Percentiles rank a stretch among this genome's conserved stretches.
Conservation (phyloP, 192 early-diverging fungal genomes). For the Umbelopsis vinacea region DNA sequence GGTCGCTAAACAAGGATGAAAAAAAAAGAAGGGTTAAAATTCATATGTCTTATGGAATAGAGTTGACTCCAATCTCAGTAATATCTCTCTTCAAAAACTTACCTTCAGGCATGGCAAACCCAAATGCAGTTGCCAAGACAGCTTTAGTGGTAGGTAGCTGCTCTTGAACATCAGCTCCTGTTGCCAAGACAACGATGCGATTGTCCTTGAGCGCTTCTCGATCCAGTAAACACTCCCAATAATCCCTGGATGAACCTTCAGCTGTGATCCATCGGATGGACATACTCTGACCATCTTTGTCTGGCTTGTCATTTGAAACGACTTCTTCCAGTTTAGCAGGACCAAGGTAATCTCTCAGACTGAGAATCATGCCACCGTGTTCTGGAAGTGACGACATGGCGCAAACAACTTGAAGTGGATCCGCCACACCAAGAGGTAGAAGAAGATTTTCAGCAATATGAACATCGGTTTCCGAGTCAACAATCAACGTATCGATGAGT, state of each 20-base stretch:
- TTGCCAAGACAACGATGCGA: conserved; percentile 60
- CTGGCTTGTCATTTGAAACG: conserved; percentile 10
- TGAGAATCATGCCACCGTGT: conserved; percentile 76
- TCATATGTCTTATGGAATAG: not conserved
- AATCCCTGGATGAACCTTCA: conserved; percentile 35
- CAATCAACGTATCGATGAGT: conserved; percentile 67
- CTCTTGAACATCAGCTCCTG: conserved; percentile 38
- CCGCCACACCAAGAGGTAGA: conserved; percentile 43
- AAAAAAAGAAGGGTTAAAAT: conserved; percentile 14
- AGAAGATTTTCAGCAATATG: conserved; percentile 52
- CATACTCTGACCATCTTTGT: conserved; percentile 19
- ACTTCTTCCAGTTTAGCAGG: conserved; percentile 39
- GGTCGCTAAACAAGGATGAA: conserved; percentile 45
- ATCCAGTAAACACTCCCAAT: conserved; percentile 73
- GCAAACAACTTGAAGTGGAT: conserved; percentile 58
- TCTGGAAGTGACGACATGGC: conserved; percentile 73
- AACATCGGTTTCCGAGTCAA: conserved; percentile 61
- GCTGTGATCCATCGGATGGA: conserved; percentile 25
- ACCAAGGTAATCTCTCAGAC: conserved; percentile 69
- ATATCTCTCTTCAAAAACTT: conserved; percentile 9
- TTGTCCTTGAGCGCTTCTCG: conserved; percentile 65
- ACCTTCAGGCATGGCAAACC: conserved; percentile 66
- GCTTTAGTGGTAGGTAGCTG: conserved; percentile 35
- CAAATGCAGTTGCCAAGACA: conserved; percentile 48
- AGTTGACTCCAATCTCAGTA: too few species aligned